phyloP scores from a whole-genome alignment of 2,329 filamentous ascomycete species.

The Paracorniculantispora psalliotae region DNA sequence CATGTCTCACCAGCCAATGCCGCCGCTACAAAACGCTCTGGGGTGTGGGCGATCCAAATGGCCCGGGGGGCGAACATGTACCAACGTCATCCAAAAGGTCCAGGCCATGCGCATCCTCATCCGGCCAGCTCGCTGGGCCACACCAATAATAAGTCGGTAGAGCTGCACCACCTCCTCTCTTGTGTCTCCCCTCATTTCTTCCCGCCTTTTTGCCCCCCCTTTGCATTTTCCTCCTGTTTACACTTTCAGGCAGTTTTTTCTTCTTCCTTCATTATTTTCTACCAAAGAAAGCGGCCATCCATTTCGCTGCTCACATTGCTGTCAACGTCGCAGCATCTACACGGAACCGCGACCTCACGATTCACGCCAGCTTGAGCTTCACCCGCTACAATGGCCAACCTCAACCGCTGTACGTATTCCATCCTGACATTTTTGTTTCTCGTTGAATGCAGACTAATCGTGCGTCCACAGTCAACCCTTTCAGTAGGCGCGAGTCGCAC shows the following conservation, averaged over 20 bases:
- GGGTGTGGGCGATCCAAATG: too few species aligned
- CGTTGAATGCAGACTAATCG: background rate
- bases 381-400: conserved; percentile 24
- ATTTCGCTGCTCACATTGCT: background rate
- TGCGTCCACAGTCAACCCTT: conserved; percentile 63
- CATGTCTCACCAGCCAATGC: too few species aligned
- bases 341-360: too few species aligned
- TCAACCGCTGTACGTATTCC: conserved; percentile 24
- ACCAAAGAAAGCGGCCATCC: background rate
- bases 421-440: background rate
- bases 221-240: background rate
- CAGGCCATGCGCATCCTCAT: conserved; percentile 7
- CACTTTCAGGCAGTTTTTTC: background rate
- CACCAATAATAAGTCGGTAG: background rate
- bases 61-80: too few species aligned
- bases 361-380: background rate
- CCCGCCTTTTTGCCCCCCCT: background rate
- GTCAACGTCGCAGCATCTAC: background rate
- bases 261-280: background rate
- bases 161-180: background rate
- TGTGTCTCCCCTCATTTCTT: background rate
- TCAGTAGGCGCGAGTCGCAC: conserved; percentile 65
- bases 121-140: background rate
- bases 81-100: background rate
- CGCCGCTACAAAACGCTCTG: too few species aligned